phyloP scores from a whole-genome alignment of 768 basidiomycete species.

The Daedalea quercina region DNA sequence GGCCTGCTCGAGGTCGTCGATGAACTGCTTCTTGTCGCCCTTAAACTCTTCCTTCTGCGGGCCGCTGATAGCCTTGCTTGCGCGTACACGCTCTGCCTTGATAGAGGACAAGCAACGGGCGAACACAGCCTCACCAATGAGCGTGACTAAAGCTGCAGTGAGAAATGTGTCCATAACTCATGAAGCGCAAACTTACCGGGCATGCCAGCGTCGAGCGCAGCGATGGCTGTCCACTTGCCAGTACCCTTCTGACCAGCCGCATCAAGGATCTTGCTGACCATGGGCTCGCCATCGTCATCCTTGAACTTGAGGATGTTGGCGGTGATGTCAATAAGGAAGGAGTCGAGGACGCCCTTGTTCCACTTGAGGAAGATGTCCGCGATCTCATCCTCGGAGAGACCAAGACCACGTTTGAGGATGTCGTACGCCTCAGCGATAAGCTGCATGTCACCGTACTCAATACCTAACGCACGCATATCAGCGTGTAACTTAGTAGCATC shows the following conservation, averaged over 20 bases:
- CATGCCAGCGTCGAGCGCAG: constrained; percentile 88
- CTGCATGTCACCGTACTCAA: constrained; percentile 99
- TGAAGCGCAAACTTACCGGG: constrained; percentile 45
- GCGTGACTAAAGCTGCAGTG: constrained; percentile 58
- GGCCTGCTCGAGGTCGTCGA: constrained; percentile 98
- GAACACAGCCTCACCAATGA: constrained; percentile 99
- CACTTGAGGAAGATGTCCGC: constrained; percentile 89
- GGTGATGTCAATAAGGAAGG: constrained; percentile 98
- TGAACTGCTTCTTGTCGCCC: constrained; percentile 98
- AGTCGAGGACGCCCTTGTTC: constrained; percentile 99
- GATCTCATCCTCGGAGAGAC: constrained; percentile 81
- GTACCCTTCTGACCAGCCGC: constrained; percentile 98
- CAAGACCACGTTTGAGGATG: constrained; percentile 95
- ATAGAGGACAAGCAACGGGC: constrained; percentile 96
- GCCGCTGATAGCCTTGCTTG: constrained; percentile 85
- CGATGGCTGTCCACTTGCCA: constrained; percentile 98
- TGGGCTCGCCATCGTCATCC: constrained; percentile 88
- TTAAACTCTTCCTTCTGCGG: constrained; percentile 96
- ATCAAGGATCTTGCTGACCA: constrained; percentile 93
- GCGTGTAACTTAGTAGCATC: background rate
- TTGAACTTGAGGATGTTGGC: constrained; percentile 95
- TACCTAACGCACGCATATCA: constrained; percentile 48
- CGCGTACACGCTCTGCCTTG: constrained; percentile 92
- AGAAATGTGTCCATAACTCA: background rate
- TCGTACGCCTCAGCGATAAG: constrained; percentile 98